Evolutionary conservation across 2,329 filamentous ascomycete species (phyloP), one percentile per base, ranked within the genome.

Genomic region (Ophiostoma sp.): DNA sequence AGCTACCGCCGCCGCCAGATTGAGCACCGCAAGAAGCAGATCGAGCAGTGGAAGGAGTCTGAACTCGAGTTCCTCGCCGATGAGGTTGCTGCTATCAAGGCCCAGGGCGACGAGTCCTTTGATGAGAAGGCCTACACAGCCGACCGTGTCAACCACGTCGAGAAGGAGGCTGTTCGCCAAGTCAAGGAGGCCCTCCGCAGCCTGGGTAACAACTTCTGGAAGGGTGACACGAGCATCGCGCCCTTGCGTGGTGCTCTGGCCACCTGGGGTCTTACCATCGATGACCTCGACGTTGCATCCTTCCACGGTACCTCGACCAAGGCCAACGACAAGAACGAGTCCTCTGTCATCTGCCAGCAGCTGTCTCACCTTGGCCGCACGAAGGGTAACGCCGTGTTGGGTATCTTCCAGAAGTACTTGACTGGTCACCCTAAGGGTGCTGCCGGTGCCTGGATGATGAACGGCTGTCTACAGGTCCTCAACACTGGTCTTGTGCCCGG

Each of bases 261-360:
- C 65, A 98, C 94, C 11, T 99, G 95, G 95, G 95, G 94, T 77
- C 89, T 99, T 68, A 98, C 95, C 12, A 92, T 99, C 73, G 95
- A 99, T 76, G 95, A 99, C 75, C 87, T 99, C 47, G 90, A 85
- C 74, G 93, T 99, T 72, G 94, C 95, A 16, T 98, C 95, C 14
- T 98, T 98, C 91, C 95, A 99, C 83, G 95, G 95, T 75, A 99
- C 95, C 55, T 98, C 95, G 0, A 99, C 95, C 73, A 93, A 96
- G 77, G 95, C 95, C 74, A 99, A 99, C 79, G 95, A 99, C 84
- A 98, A 98, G 89, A 99, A 99, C 80, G 95, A 99, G 79, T 98
- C 95, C 18, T 93, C 93, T 67, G 95, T 97, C 76, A 90, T 99
- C 75, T 97, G 94, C 84, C 88, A 97, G 79, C 96, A 99, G 81